Evolutionary conservation across 257 asterid species (phyloP).

Genomic region (Petunia axillaris): DNA sequence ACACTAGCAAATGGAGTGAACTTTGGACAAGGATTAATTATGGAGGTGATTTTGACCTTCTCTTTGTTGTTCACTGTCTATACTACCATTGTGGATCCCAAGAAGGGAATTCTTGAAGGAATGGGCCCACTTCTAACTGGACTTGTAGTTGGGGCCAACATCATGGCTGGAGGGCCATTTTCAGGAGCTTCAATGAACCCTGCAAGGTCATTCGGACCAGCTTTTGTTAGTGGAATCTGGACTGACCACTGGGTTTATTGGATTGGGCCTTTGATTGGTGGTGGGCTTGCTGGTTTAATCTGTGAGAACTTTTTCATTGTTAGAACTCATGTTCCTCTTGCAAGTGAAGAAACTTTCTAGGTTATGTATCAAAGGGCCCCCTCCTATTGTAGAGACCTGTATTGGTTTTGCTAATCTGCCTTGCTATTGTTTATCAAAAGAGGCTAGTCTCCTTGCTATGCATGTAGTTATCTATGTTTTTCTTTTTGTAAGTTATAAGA

Average conservation of each 20-base stretch:
- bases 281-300: constrained; percentile 81
- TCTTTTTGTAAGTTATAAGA: background rate
- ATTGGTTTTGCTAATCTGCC: background rate
- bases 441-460: background rate
- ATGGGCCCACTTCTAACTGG: constrained; percentile 88
- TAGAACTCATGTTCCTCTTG: constrained; percentile 57
- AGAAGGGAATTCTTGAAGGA: constrained; percentile 78
- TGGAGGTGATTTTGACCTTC: constrained; percentile 89
- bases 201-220: constrained; percentile 92
- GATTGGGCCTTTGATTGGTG: constrained; percentile 94
- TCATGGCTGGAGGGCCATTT: constrained; percentile 94
- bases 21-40: constrained; percentile 62
- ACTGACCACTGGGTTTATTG: constrained; percentile 93
- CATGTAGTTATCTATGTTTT: background rate
- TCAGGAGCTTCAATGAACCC: constrained; percentile 98
- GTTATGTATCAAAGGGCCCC: background rate
- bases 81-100: constrained; percentile 92
- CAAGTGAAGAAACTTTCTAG: constrained; percentile 50
- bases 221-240: constrained; percentile 84
- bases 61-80: constrained; percentile 82
- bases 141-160: constrained; percentile 85
- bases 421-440: background rate
- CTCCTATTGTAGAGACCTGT: background rate
- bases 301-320: constrained; percentile 80
- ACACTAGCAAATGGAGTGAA: constrained; percentile 75